Conservation (phyloP, 1,284 basidiomycete genomes). For the Irpex sp. region DNA sequence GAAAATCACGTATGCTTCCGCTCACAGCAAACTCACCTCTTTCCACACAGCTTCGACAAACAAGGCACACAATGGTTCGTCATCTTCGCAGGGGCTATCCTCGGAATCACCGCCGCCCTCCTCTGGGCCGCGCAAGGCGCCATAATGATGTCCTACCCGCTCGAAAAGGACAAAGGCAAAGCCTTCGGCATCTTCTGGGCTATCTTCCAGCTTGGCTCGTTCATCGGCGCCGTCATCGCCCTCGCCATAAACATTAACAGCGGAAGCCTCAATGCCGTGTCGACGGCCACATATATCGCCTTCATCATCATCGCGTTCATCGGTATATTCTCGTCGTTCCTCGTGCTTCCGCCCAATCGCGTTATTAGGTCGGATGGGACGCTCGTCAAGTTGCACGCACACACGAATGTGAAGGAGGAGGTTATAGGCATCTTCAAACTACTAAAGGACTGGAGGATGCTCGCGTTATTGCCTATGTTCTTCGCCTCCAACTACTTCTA, state of each 20-base stretch:
- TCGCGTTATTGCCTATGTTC: constrained; percentile 36
- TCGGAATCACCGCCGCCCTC: constrained; percentile 54
- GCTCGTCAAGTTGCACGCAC: constrained; percentile 30
- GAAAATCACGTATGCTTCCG: not conserved
- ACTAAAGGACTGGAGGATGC: constrained; percentile 33
- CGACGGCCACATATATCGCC: constrained; percentile 35
- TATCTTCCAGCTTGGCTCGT: constrained; percentile 49
- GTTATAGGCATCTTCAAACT: constrained; percentile 28
- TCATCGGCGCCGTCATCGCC: constrained; percentile 46
- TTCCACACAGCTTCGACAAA: constrained; percentile 24
- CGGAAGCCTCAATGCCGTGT: constrained; percentile 24
- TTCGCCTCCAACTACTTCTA: constrained; percentile 37
- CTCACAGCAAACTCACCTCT: not conserved
- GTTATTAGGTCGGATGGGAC: constrained; percentile 35
- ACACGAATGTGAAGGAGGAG: constrained; percentile 29
- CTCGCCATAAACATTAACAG: constrained; percentile 36
- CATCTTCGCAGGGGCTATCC: constrained; percentile 48
- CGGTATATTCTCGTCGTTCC: constrained; percentile 9
- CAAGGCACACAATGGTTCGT: constrained; percentile 36
- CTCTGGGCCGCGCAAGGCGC: constrained; percentile 54
- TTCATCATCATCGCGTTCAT: constrained; percentile 36
- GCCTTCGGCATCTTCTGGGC: constrained; percentile 47
- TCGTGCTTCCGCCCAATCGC: constrained; percentile 32
- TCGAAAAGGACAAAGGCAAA: constrained; percentile 49
- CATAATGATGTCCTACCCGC: constrained; percentile 51